Evolutionary conservation across 1,139 yeast species (phyloP).

Genomic region (Saccharomycopsis hybrid): DNA sequence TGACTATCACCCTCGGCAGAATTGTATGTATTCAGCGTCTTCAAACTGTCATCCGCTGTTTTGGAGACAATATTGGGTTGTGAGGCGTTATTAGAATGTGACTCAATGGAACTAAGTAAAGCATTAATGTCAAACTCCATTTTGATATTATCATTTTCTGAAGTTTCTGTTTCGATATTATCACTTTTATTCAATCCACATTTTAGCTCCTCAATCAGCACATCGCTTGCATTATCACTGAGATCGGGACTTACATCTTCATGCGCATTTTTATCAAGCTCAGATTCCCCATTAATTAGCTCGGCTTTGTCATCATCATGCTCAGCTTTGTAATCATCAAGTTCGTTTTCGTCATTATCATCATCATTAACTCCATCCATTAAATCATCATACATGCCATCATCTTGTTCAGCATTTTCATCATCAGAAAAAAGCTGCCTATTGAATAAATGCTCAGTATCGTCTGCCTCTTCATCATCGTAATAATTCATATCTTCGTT

Average conservation of each 20-base stretch:
- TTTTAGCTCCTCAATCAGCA: too few relatives aligned
- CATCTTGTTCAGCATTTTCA: not conserved
- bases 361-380: constrained; percentile 13
- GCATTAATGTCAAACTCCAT: too few relatives aligned
- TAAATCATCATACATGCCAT: constrained; percentile 2
- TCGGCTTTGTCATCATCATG: not conserved
- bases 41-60: too few relatives aligned
- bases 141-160: too few relatives aligned
- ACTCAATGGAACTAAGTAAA: too few relatives aligned
- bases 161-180: too few relatives aligned
- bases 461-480: constrained; percentile 35
- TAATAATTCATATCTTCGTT: constrained; percentile 45
- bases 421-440: constrained; percentile 29
- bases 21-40: too few relatives aligned
- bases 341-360: constrained; percentile 17
- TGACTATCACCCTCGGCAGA: too few relatives aligned
- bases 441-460: constrained; percentile 36
- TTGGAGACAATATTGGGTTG: too few relatives aligned
- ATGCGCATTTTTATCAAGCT: constrained; percentile 9
- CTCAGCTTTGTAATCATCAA: not conserved
- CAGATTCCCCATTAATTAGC: not conserved
- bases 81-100: too few relatives aligned
- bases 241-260: constrained; percentile 10
- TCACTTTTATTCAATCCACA: too few relatives aligned
- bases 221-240: too few relatives aligned